Evolutionary conservation across 148 eudicot species (phyloP), one percentile per base, ranked within the genome.

Genomic region (Agrostemma githago): DNA sequence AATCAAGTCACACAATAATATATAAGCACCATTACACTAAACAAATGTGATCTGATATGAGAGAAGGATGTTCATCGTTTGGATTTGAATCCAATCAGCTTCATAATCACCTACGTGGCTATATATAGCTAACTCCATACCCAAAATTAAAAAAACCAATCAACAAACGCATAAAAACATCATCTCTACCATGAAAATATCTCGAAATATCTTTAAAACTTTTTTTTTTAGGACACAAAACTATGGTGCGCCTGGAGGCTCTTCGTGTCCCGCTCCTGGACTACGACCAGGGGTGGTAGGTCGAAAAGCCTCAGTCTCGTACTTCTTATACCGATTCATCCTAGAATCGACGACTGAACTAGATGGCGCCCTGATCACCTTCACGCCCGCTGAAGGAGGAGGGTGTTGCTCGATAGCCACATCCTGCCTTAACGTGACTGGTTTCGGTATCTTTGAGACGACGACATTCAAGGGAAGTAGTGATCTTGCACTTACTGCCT

Each of bases 281-380:
- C 88, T 87, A 21, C 74, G 82, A 2, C 91, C 88, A 4, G 84
- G 87, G 34, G 71, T 8, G 17, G 91, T 88, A 38, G 91, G 91
- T 54, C 90, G 77, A 66, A 72, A 87, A 8, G 88, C 86, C 56
- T 72, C 70, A 0, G 46, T 77, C 62, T 85, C 88, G 21, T 14
- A 69, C 76, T 62, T 84, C 72, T 86, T 84, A 60, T 77, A 73
- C 0, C 86, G 83, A 37, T 86, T 84, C 56, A 75, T 6, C 19
- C n/a, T 67, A 71, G 64, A 79, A 6, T 60, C 75, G 2, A 41
- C 75, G 2, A 41, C 57, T 68, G 16, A 20, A 3, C 20, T n/a
- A 1, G 74, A 71, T 43, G 79, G 74, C 12, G 80, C 67, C 48
- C 41, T 67, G 10, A 67, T 58, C 9, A 38, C 73, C 38, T 73